A percentile compares a stretch with the other conserved stretches of the same genome.
phyloP scores from a whole-genome alignment of 371 early-diverging fungal species.

The Mucor velutinosus region DNA sequence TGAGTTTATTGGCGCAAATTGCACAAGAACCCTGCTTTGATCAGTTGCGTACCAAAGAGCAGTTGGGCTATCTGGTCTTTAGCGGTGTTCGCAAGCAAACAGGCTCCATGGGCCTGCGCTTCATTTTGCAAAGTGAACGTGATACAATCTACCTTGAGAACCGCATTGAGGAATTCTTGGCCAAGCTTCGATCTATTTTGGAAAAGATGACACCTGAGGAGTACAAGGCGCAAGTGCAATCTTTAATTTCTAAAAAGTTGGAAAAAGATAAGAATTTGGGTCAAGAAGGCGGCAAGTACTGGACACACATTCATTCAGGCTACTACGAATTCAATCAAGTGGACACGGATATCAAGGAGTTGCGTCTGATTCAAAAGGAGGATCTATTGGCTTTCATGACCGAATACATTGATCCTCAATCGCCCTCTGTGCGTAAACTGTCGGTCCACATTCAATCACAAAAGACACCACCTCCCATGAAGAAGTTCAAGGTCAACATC shows the following conservation, averaged over 20 bases:
- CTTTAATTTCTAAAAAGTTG: constrained; percentile 70
- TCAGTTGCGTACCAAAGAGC: constrained; percentile 90
- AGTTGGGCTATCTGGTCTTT: constrained; percentile 82
- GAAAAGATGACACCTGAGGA: constrained; percentile 71
- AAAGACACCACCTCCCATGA: constrained; percentile 33
- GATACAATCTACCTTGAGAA: constrained; percentile 83
- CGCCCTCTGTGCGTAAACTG: constrained; percentile 59
- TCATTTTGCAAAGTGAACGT: constrained; percentile 87
- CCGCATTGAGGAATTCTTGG: constrained; percentile 81
- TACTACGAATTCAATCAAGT: constrained; percentile 88
- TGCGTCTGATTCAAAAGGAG: constrained; percentile 48
- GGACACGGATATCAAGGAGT: constrained; percentile 60
- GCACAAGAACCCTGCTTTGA: constrained; percentile 90
- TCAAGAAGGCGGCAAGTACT: constrained; percentile 77
- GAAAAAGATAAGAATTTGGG: constrained; percentile 88
- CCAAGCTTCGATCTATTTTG: constrained; percentile 52
- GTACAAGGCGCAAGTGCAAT: constrained; percentile 74
- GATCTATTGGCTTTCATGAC: constrained; percentile 66
- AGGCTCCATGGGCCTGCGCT: constrained; percentile 67
- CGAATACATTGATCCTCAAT: constrained; percentile 57
- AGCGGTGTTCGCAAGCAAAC: constrained; percentile 70
- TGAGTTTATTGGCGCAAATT: constrained; percentile 77
- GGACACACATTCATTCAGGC: constrained; percentile 77
- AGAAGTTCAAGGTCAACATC: constrained; percentile 50
- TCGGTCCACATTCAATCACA: constrained; percentile 72